These are phyloP conservation scores for Oehlia diaphana DNA, from an alignment of 192 early-diverging fungal genomes.

Conservation along the genomic window DNA sequence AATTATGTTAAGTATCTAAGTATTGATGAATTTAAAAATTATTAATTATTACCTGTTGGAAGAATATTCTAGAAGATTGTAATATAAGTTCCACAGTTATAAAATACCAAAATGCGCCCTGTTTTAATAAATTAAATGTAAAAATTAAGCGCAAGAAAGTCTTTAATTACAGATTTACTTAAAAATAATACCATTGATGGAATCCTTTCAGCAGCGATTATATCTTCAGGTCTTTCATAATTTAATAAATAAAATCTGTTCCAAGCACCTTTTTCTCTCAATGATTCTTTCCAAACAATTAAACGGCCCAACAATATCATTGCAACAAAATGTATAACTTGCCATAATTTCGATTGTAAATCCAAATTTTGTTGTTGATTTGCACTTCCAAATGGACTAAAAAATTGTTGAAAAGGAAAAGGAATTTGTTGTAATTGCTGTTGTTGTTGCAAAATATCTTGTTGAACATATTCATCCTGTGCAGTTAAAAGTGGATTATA, in stretches of 20 bases:
- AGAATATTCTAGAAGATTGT: constrained; percentile 48
- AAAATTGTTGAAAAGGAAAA: background rate
- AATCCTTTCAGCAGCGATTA: background rate
- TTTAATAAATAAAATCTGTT: constrained; percentile 2
- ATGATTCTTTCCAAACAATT: constrained; percentile 40
- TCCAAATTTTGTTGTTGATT: constrained; percentile 32
- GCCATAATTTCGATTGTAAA: constrained; percentile 48
- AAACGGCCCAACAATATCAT: constrained; percentile 46
- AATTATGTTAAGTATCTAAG: background rate
- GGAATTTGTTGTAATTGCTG: constrained; percentile 1
- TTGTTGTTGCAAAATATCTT: constrained; percentile 8
- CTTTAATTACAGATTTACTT: background rate
- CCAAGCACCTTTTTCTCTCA: constrained; percentile 23
- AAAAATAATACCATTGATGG: background rate
- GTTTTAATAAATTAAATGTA: background rate
- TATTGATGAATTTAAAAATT: background rate
- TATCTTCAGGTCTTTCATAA: background rate
- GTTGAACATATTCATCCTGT: background rate
- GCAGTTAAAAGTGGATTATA: background rate
- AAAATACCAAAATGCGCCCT: constrained; percentile 63
- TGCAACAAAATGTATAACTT: constrained; percentile 47
- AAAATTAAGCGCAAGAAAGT: background rate
- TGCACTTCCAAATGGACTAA: background rate
- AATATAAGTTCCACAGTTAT: constrained; percentile 49
- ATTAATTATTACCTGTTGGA: constrained; percentile 43